phyloP scores from a whole-genome alignment of 129 eudicot genomes.

The Centaurea solstitialis region DNA sequence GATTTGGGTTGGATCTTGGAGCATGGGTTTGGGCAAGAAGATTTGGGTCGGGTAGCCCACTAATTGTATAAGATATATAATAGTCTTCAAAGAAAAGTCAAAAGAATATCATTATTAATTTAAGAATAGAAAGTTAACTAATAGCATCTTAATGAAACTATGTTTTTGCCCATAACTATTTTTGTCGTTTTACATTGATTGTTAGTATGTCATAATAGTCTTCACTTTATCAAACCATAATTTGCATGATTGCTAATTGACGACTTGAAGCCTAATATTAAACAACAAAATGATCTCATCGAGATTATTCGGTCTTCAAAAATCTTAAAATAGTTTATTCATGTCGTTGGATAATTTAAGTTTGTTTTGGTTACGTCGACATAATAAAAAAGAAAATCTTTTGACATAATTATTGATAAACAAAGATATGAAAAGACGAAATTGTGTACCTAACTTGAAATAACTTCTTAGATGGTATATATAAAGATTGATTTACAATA shows the following conservation, averaged over 20 bases:
- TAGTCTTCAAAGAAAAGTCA: too few relatives aligned
- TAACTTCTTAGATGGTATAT: background rate
- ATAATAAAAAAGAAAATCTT: background rate
- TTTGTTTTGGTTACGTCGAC: background rate
- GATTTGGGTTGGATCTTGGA: too few relatives aligned
- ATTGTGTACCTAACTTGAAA: too few relatives aligned
- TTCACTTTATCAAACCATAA: constrained; percentile 19
- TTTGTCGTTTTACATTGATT: constrained; percentile 2
- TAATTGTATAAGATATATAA: too few relatives aligned
- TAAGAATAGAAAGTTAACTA: background rate
- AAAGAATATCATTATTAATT: too few relatives aligned
- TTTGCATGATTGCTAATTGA: background rate
- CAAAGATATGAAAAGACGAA: too few relatives aligned
- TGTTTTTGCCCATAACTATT: background rate
- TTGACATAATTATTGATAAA: too few relatives aligned
- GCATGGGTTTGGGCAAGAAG: too few relatives aligned
- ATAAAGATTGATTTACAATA: background rate
- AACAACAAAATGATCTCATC: background rate
- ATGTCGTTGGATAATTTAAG: background rate
- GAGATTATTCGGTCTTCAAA: background rate
- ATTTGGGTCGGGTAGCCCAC: too few relatives aligned
- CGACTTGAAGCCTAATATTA: background rate
- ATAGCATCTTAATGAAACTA: background rate
- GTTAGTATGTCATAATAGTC: constrained; percentile 8
- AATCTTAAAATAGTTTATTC: background rate